Base-by-base conservation (phyloP, 257 asterid genomes). In the Echites panduratus region DNA sequence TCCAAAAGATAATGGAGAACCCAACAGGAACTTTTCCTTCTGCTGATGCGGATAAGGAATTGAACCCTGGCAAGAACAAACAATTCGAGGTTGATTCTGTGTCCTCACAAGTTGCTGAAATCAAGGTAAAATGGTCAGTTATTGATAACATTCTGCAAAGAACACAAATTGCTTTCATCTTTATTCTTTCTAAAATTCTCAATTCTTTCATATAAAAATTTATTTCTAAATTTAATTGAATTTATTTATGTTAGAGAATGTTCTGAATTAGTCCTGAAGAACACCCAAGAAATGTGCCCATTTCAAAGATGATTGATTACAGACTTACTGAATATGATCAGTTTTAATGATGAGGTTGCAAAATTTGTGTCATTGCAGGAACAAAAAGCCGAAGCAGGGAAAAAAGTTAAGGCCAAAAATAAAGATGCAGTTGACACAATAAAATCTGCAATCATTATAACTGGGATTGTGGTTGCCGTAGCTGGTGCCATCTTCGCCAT, bases 401-500 rank as follows among this genome's bases (percentile, higher is more conserved):
- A 64, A 74, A 27, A 41, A 20, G 78, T 75, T 61, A 95, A 85
- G 47, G 73, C 68, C n/a, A 85, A 85, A 44, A 85, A 53, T 79
- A 85, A 84, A 73, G 93, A 90, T 19, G 88, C 86, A 19, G 0
- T 90, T 53, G 90, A 90, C 54, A 83, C 57, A 53, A 75, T 93
- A 13, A 93, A 90, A 74, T 83, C 86, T 7, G 53, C 92, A 22
- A 70, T 90, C 16, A 78, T 88, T 35, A 77, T 93, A 62, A 83
- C 97, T 5, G 98, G 94, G 61, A 82, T 90, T 16, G 59, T 85
- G 5, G 85, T 85, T 50, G 96, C 93, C 5, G 87, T 88, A n/a
- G 84, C 78, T 26, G 98, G 96, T 49, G 96, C 97, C 20, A 66
- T 80, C 44, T 90, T 86, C 44, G 96, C 93, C 82, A 79, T 90